Conservation (phyloP, 1,284 basidiomycete genomes). For the Neonothopanus nambi region DNA sequence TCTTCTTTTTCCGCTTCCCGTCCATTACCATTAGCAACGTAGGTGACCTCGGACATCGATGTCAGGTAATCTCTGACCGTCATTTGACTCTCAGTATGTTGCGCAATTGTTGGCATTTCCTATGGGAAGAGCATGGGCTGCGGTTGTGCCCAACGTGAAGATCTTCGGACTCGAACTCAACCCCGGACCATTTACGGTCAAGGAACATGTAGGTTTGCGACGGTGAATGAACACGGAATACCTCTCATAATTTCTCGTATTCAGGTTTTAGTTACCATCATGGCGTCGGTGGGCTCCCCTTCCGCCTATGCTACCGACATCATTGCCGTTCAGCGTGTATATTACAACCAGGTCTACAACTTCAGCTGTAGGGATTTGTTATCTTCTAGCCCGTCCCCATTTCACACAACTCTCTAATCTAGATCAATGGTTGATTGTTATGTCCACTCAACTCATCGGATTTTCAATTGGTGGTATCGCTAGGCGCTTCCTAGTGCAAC, state of each 20-base stretch:
- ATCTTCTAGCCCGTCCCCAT: no score
- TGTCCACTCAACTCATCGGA: constrained; percentile 86
- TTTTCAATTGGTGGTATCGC: constrained; percentile 84
- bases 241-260: background rate
- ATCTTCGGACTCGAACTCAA: constrained; percentile 62
- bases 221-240: background rate
- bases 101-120: constrained; percentile 68
- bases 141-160: constrained; percentile 54
- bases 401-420: constrained; percentile 4
- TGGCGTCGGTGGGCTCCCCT: constrained; percentile 44
- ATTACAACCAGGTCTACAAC: no score
- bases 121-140: constrained; percentile 60
- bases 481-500: no score
- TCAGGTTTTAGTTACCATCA: constrained; percentile 21
- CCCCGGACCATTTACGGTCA: constrained; percentile 66
- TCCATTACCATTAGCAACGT: constrained; percentile 13
- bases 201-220: constrained; percentile 55
- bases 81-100: constrained; percentile 39
- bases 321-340: constrained; percentile 73
- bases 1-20: constrained; percentile 46
- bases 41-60: background rate
- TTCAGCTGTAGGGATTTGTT: background rate
- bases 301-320: constrained; percentile 78
- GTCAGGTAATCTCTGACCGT: background rate
- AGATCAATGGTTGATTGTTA: constrained; percentile 75